Base-by-base conservation (phyloP, 116 monocot species). In the Trichopus zeylanicus region DNA sequence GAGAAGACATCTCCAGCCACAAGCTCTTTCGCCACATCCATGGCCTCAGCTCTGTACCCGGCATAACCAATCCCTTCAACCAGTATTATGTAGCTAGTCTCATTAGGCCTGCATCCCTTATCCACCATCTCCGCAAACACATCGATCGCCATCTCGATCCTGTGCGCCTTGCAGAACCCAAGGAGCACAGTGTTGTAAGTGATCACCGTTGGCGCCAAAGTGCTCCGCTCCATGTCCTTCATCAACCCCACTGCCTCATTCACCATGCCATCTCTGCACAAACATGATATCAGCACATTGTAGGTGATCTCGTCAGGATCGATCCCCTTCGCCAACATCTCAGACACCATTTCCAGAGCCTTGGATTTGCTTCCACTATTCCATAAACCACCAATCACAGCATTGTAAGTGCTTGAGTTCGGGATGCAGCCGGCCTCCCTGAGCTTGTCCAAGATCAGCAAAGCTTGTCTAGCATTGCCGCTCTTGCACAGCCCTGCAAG, bases 231-330 rank as follows among this genome's bases (percentile, higher is more conserved):
- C 85, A 81, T 79, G 5, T 77, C 82, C 54, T 59, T 64, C 65
- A 76, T 56, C 35, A 82, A 20, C 11, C 47, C 73, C 1, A 68
- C 53, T 0, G 77, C 85, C 60, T 82, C 79, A 10, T 82, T 46
- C 49, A 86, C 86, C 86, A 77, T 76, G 18, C 83, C 91, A 32
- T 91, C 91, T 52, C 82, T 73, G 18, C 91, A 86, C 46, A 91
- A 34, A 28, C 86, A 81, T 0, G 91, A 80, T 0, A 69, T 73
- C 13, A 91, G 66, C 0, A 75, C 73, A 13, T 80, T 79, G 67
- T 86, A 91, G 0, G 82, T 91, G 7, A 85, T 70, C 53, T 77
- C 80, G 33, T 91, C 83, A 0, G 80, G 76, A 26, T 77, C 80
- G 8, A 83, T 39, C 5, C 80, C 86, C 46, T 78, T 80, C 48